Conservation (phyloP, 148 eudicot genomes). For the Camellia granthamiana region DNA sequence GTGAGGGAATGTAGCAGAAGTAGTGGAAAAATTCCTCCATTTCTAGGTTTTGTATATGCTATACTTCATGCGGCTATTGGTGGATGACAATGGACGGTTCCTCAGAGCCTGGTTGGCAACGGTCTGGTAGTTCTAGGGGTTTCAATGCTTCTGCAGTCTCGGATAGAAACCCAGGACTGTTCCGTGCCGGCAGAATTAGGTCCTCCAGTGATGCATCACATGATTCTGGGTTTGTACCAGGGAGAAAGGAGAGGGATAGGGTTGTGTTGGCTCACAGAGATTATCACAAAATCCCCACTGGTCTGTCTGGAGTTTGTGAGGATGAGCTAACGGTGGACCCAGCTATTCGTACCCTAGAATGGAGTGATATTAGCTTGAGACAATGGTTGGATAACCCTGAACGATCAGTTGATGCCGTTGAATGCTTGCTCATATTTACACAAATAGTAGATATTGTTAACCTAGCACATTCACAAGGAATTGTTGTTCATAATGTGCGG, state of each 20-base stretch:
- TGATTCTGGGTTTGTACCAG: constrained; percentile 40
- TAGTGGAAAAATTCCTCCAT: constrained; percentile 17
- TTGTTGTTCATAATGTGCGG: constrained; percentile 73
- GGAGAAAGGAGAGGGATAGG: constrained; percentile 35
- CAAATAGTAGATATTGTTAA: constrained; percentile 85
- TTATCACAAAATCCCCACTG: constrained; percentile 28
- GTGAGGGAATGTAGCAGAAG: constrained; percentile 11
- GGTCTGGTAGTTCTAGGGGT: constrained; percentile 57
- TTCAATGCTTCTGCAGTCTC: constrained; percentile 51
- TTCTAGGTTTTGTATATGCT: constrained; percentile 15
- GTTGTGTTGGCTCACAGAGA: constrained; percentile 35
- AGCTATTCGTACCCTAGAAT: constrained; percentile 38
- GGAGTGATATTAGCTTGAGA: constrained; percentile 76
- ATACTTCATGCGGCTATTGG: constrained; percentile 24
- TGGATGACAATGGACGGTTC: constrained; percentile 70
- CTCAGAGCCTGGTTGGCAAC: constrained; percentile 63
- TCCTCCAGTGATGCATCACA: constrained; percentile 52
- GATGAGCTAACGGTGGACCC: constrained; percentile 47
- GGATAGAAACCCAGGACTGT: constrained; percentile 47
- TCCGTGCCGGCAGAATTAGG: constrained; percentile 38
- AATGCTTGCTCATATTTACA: constrained; percentile 79
- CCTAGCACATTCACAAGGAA: constrained; percentile 80
- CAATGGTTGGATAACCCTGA: constrained; percentile 83
- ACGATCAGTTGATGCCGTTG: constrained; percentile 57
- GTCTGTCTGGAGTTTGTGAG: constrained; percentile 34